phyloP scores from a whole-genome alignment of 805 yeast genomes.

The Suhomyces vadensis region DNA sequence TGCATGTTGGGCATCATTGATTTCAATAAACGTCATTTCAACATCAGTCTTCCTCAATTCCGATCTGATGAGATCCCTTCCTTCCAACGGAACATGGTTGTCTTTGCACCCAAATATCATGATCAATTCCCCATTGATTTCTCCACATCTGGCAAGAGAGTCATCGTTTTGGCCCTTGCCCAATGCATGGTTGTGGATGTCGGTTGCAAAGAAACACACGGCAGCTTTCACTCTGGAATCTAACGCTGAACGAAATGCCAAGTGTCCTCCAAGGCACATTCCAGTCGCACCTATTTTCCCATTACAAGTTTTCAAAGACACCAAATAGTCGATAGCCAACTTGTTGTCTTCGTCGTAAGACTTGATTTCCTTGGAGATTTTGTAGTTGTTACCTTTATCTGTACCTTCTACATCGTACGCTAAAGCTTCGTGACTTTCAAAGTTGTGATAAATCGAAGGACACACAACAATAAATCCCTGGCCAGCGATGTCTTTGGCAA shows the following conservation, averaged over 20 bases:
- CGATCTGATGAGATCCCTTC: conserved; percentile 69
- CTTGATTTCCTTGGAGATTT: conserved; percentile 62
- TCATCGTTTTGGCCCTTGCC: conserved; percentile 69
- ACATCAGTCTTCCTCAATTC: conserved; percentile 59
- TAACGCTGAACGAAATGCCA: conserved; percentile 69
- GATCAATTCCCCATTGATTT: conserved; percentile 59
- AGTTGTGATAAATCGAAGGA: conserved; percentile 79
- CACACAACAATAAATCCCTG: conserved; percentile 79
- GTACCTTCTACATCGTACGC: conserved; percentile 74
- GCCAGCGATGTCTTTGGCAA: conserved; percentile 76
- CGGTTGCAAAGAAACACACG: conserved; percentile 79
- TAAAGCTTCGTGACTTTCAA: conserved; percentile 61
- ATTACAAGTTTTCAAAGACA: conserved; percentile 58
- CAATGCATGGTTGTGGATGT: conserved; percentile 66
- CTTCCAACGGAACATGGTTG: conserved; percentile 77
- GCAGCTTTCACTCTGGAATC: conserved; percentile 66
- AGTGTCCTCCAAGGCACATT: conserved; percentile 85
- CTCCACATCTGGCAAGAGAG: conserved; percentile 56
- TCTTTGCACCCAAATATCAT: conserved; percentile 78
- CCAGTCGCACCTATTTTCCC: conserved; percentile 82
- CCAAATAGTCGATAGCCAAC: conserved; percentile 62
- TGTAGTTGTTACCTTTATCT: conserved; percentile 68
- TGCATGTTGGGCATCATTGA: conserved; percentile 81
- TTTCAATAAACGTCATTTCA: conserved; percentile 69
- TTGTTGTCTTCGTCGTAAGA: conserved; percentile 77